Evolutionary conservation across 176 grass and related monocot genomes (phyloP).

Genomic region (Eragrostis nindensis): DNA sequence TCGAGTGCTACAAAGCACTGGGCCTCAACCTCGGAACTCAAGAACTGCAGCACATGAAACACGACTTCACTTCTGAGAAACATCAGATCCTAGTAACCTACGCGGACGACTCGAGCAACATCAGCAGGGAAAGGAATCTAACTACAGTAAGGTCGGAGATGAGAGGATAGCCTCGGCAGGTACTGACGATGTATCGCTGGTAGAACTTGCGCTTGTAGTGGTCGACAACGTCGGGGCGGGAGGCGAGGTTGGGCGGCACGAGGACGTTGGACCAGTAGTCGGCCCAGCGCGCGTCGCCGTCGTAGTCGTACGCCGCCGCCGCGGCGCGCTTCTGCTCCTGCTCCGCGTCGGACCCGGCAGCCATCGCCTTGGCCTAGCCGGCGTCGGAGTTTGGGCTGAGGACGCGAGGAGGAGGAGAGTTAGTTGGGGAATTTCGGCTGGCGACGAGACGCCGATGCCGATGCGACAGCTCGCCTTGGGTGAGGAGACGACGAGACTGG

Average conservation of each 20-base stretch:
- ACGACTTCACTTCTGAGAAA: not conserved
- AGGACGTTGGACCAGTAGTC: constrained; percentile 89
- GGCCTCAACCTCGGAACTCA: not conserved
- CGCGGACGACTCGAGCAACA: not conserved
- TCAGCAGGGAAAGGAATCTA: not conserved
- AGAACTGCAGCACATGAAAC: not conserved
- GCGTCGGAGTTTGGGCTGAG: not conserved
- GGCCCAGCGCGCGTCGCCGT: constrained; percentile 73
- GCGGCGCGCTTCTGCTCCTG: constrained; percentile 68
- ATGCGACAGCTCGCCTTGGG: constrained; percentile 5
- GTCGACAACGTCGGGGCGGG: constrained; percentile 68
- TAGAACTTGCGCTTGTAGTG: constrained; percentile 98
- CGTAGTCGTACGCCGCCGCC: constrained; percentile 89
- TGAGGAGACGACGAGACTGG: too few relatives aligned
- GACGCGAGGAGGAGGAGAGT: not conserved
- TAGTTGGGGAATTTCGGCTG: constrained; percentile 6
- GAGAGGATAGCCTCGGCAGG: not conserved
- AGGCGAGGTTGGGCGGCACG: constrained; percentile 70
- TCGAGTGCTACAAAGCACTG: not conserved
- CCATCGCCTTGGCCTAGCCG: not conserved
- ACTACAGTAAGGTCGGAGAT: not conserved
- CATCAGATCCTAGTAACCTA: constrained; percentile 7
- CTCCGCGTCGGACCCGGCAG: constrained; percentile 37
- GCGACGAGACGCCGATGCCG: not conserved
- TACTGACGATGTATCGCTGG: constrained; percentile 47